Percentiles rank a stretch among this genome's conserved stretches.
Conservation (phyloP, 2,329 filamentous ascomycete species). For the Aureobasidium sp. region DNA sequence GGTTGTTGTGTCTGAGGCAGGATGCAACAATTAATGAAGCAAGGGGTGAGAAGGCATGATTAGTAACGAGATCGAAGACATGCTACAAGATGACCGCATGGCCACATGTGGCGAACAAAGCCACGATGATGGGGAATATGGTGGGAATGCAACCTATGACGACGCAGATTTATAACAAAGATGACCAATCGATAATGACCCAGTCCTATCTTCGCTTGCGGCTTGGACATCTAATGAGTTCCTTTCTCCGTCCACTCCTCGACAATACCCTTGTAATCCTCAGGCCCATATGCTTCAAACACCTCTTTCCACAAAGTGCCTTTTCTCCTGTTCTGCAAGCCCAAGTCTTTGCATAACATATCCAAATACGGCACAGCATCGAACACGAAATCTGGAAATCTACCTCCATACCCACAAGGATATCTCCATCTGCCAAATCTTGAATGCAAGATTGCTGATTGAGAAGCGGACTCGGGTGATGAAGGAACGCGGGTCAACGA, state of each 20-base stretch:
- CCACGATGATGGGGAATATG: background rate
- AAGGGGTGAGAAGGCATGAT: background rate
- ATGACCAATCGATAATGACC: too few relatives aligned
- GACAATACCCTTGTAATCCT: conserved; percentile 48
- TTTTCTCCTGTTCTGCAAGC: conserved; percentile 50
- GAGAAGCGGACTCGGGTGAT: conserved; percentile 28
- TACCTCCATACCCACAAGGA: conserved; percentile 54
- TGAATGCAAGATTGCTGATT: conserved; percentile 49
- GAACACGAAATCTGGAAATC: conserved; percentile 63
- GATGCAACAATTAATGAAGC: background rate
- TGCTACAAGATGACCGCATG: background rate
- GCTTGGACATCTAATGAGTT: too few relatives aligned
- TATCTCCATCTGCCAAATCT: conserved; percentile 65
- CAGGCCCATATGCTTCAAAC: conserved; percentile 49
- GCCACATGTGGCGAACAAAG: conserved; percentile 7
- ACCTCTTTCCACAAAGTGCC: conserved; percentile 38
- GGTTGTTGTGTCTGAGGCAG: too few relatives aligned
- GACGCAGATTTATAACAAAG: too few relatives aligned
- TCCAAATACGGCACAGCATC: conserved; percentile 69
- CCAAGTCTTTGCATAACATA: conserved; percentile 57
- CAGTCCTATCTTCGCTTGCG: too few relatives aligned
- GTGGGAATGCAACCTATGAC: background rate
- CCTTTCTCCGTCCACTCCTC: conserved; percentile 39
- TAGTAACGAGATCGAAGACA: background rate
- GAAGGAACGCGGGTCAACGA: conserved; percentile 31